Evolutionary conservation across 2,329 filamentous ascomycete species (phyloP).

Genomic region (Tolypocladium tundrense): DNA sequence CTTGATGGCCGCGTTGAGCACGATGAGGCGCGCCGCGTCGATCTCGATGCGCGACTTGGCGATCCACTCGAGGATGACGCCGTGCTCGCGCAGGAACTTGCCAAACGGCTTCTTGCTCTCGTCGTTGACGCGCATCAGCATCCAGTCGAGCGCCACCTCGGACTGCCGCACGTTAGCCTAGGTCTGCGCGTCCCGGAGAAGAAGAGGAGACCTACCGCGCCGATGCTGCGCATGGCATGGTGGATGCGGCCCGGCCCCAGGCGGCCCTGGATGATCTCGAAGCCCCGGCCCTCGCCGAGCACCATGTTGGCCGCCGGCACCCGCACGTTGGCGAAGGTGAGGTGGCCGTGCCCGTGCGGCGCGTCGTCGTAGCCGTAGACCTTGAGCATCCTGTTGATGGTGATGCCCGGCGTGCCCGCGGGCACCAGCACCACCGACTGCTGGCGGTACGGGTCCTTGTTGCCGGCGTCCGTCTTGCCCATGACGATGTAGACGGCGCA

Average conservation of each 20-base stretch:
- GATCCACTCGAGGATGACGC: conserved; percentile 90
- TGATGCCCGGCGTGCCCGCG: conserved; percentile 70
- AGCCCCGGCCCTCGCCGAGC: conserved; percentile 85
- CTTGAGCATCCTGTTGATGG: conserved; percentile 84
- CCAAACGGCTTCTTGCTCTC: conserved; percentile 84
- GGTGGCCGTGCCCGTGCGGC: conserved; percentile 94
- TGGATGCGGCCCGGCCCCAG: conserved; percentile 94
- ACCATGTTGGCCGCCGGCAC: conserved; percentile 78
- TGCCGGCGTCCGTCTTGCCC: conserved; percentile 75
- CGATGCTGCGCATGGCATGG: conserved; percentile 93
- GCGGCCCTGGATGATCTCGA: conserved; percentile 96
- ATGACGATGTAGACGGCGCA: conserved; percentile 95
- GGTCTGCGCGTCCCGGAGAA: not conserved
- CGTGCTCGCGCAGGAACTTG: conserved; percentile 77
- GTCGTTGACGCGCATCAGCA: conserved; percentile 92
- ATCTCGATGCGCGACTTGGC: conserved; percentile 89
- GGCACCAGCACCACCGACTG: conserved; percentile 92
- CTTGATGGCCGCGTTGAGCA: conserved; percentile 89
- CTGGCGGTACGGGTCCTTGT: conserved; percentile 72
- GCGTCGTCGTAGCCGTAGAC: conserved; percentile 97
- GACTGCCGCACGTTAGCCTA: conserved; percentile 33
- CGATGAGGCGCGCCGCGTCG: conserved; percentile 78
- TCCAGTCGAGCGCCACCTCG: conserved; percentile 86
- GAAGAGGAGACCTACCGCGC: conserved; percentile 45
- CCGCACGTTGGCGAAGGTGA: conserved; percentile 81